phyloP scores from a whole-genome alignment of 495 filamentous ascomycete genomes.

The Astrocystis sublimbata region DNA sequence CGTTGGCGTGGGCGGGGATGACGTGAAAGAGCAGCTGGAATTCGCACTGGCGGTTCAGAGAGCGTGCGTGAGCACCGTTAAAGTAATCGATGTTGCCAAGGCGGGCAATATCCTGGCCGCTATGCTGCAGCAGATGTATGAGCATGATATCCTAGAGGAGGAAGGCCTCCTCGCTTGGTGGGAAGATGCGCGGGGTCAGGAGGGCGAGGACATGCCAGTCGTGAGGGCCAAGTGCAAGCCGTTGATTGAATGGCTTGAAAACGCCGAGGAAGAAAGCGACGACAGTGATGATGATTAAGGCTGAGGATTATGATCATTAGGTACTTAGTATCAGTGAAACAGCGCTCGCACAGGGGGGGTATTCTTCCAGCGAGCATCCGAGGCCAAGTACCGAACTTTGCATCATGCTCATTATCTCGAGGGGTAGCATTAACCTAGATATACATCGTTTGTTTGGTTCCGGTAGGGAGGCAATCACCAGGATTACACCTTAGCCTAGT shows the following conservation, averaged over 20 bases:
- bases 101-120: constrained; percentile 69
- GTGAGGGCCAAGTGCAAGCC: constrained; percentile 72
- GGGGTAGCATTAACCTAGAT: too few species aligned
- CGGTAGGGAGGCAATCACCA: too few species aligned
- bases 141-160: constrained; percentile 82
- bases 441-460: too few species aligned
- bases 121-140: constrained; percentile 77
- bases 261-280: constrained; percentile 77
- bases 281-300: constrained; percentile 66
- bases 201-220: constrained; percentile 63
- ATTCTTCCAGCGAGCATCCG: too few species aligned
- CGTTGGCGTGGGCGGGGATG: constrained; percentile 51
- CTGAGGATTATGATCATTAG: constrained; percentile 12
- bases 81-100: constrained; percentile 48
- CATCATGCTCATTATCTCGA: too few species aligned
- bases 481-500: too few species aligned
- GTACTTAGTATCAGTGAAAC: too few species aligned
- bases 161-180: constrained; percentile 90
- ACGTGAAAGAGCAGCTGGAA: constrained; percentile 69
- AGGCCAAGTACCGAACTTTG: too few species aligned
- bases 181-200: constrained; percentile 65
- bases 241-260: constrained; percentile 83
- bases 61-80: constrained; percentile 63
- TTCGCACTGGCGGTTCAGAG: constrained; percentile 79
- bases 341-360: too few species aligned